Percentiles rank a stretch among this genome's conserved stretches.
phyloP scores from a whole-genome alignment of 1,284 basidiomycete species.

The Cutaneotrichosporon spelunceum region DNA sequence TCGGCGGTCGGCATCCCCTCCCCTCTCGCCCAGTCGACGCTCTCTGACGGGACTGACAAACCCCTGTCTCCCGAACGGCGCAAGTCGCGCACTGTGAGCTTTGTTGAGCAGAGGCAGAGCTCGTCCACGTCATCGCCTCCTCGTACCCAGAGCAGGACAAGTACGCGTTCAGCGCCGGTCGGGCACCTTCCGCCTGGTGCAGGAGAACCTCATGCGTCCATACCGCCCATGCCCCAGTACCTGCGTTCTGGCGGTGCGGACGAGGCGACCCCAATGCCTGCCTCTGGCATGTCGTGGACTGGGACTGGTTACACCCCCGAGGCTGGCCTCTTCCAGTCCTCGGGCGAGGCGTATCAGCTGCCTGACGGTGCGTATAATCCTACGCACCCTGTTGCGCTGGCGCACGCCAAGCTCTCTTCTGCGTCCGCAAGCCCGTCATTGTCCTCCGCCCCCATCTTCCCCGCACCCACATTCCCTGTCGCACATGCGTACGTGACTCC shows the following conservation, averaged over 20 bases:
- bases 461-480: neutral
- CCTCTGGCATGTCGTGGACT: neutral
- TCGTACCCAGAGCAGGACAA: neutral
- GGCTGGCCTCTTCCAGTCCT: neutral
- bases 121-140: neutral
- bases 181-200: neutral
- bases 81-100: conserved; percentile 5
- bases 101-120: conserved; percentile 1
- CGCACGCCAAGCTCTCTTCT: conserved; percentile 2
- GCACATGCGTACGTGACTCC: neutral
- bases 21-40: neutral
- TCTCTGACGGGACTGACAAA: neutral
- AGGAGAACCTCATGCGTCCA: neutral
- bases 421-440: neutral
- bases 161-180: neutral
- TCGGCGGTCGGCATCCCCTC: conserved; percentile 1
- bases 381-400: neutral
- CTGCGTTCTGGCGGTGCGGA: neutral
- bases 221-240: neutral
- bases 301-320: neutral
- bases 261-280: neutral
- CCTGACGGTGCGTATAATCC: neutral
- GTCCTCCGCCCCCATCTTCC: too few relatives aligned
- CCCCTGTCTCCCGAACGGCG: neutral
- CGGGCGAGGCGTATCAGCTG: neutral